These are phyloP conservation scores for Diplotaxis tenuifolia DNA, from an alignment of 345 rosid genomes.

Conservation along the genomic window DNA sequence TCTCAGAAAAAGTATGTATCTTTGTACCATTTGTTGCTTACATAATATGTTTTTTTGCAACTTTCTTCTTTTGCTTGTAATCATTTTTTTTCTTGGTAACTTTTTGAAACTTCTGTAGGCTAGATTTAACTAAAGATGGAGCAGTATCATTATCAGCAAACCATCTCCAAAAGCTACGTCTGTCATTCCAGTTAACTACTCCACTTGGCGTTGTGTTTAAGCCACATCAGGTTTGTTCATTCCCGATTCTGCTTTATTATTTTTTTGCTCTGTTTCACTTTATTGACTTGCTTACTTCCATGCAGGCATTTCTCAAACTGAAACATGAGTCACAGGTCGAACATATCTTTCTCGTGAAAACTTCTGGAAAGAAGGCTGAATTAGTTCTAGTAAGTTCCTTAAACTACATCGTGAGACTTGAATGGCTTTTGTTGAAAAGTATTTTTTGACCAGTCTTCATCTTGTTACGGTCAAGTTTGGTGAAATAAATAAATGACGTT, in stretches of 20 bases:
- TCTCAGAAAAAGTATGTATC: slow-evolving; percentile 58
- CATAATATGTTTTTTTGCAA: not conserved
- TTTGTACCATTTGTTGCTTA: not conserved
- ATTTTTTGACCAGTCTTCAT: not conserved
- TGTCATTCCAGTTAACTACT: slow-evolving; percentile 68
- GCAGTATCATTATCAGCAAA: slow-evolving; percentile 73
- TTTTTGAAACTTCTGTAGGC: slow-evolving; percentile 42
- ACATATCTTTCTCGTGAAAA: slow-evolving; percentile 73
- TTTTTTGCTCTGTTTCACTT: slow-evolving; percentile 3
- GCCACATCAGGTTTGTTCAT: slow-evolving; percentile 84
- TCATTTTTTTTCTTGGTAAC: slow-evolving; percentile 1
- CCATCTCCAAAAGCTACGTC: slow-evolving; percentile 88
- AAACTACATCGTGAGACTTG: not conserved
- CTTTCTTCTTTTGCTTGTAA: not conserved
- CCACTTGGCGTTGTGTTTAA: slow-evolving; percentile 66
- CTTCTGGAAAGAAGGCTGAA: slow-evolving; percentile 71
- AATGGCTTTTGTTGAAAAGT: not conserved
- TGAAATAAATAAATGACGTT: not conserved
- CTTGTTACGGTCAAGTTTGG: not conserved
- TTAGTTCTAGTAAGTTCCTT: slow-evolving; percentile 67
- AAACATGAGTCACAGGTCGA: slow-evolving; percentile 85
- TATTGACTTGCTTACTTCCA: slow-evolving; percentile 35
- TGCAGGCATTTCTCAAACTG: slow-evolving; percentile 88
- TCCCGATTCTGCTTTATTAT: not conserved
- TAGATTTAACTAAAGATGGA: slow-evolving; percentile 66